Conservation (phyloP, 805 yeast genomes). For the Spathaspora hagerdaliae region DNA sequence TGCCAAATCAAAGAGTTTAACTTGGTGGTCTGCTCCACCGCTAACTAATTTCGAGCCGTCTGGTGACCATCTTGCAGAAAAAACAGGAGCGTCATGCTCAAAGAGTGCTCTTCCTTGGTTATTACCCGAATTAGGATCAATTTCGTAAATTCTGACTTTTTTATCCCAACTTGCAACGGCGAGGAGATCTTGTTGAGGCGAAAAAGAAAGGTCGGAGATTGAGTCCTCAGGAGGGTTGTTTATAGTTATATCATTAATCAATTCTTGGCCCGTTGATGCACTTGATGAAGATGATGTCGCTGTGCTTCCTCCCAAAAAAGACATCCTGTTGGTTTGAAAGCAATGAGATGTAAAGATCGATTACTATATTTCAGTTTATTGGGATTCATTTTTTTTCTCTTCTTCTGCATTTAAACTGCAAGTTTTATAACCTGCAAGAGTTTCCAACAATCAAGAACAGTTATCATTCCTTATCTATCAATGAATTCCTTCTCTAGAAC, state of each 20-base stretch:
- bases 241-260: conserved; percentile 66
- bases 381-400: too few relatives aligned
- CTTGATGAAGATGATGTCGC: conserved; percentile 20
- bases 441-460: too few relatives aligned
- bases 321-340: conserved; percentile 19
- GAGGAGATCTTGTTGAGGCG: conserved; percentile 78
- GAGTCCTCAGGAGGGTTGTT: conserved; percentile 91
- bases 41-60: conserved; percentile 87
- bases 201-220: conserved; percentile 75
- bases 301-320: conserved; percentile 26
- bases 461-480: neutral
- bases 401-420: too few relatives aligned
- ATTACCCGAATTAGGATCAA: conserved; percentile 63
- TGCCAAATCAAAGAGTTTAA: conserved; percentile 75
- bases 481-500: neutral
- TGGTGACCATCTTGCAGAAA: conserved; percentile 73
- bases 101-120: conserved; percentile 85
- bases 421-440: too few relatives aligned
- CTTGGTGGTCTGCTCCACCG: conserved; percentile 75
- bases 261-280: conserved; percentile 52
- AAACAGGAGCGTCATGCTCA: conserved; percentile 87
- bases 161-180: conserved; percentile 93
- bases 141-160: conserved; percentile 89
- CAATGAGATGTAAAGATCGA: too few relatives aligned
- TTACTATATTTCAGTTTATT: too few relatives aligned